Evolutionary conservation across 441 rosid species (phyloP), one percentile per base, ranked within the genome.

Genomic region (Brassica hybrid): DNA sequence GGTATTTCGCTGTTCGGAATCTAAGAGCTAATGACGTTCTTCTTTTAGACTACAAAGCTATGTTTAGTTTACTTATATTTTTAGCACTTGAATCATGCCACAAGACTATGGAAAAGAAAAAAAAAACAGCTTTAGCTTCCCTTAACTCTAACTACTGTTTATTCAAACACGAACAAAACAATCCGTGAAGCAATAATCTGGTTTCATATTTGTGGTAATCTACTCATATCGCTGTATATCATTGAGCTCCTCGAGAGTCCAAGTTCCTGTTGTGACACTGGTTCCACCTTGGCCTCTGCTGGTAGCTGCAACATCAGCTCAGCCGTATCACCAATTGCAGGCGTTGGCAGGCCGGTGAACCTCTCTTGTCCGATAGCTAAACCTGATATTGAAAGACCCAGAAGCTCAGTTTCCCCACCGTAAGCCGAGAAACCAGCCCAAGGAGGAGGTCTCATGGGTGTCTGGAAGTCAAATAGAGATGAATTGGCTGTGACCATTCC

Each of bases 361-460:
- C 83, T 86, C 1, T 80, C 82, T 23, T 87, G 88, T 32, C 86
- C 88, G 17, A 87, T 83, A 70, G 90, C 84, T 56, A 89, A 72
- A 61, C 88, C 87, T 17, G 89, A 87, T 89, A 88, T 87, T 50
- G 84, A 84, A 74, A 89, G 81, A 81, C 76, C 88, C 11, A 79
- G 86, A 59, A 86, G 48, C n/a, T 90, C 86, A 57, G 66, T 23
- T 38, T 76, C 66, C 17, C 58, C 48, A 4, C 65, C 16, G 32
- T 64, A 61, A 38, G 25, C 34, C 3, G 41, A 71, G 66, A 52
- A 76, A 60, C 9, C 57, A 21, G 2, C 59, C 6, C 48, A 8
- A 34, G 69, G 69, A 60, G 64, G 75, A 60, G 64, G 75, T 34
- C 21, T 64, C 6, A 63, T 30, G 16, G 36, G 48, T 69, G 48